Evolutionary conservation across 23 red algal species (phyloP).

Genomic region (Gracilariopsis chorda): DNA sequence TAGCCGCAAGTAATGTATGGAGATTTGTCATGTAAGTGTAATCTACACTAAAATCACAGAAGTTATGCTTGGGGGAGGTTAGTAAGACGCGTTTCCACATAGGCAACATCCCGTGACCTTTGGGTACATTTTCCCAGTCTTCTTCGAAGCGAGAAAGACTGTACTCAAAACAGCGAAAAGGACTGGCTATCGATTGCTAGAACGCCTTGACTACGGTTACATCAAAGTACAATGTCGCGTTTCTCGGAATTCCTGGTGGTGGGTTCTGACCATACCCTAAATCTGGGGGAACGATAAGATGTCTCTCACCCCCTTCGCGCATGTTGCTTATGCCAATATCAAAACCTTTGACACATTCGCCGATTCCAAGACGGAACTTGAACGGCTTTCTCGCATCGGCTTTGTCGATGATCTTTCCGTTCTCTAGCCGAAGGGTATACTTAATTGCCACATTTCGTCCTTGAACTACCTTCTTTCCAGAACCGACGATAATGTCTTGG

Average conservation of each 20-base stretch:
- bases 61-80: no score
- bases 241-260: slow-evolving; percentile 64
- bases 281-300: slow-evolving; percentile 74
- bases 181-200: no score
- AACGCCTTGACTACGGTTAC: slow-evolving; percentile 72
- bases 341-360: slow-evolving; percentile 78
- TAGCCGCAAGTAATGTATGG: neutral
- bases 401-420: slow-evolving; percentile 62
- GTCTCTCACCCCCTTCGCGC: slow-evolving; percentile 69
- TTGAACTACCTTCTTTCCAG: slow-evolving; percentile 23
- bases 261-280: slow-evolving; percentile 70
- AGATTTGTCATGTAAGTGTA: neutral
- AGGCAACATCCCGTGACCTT: no score
- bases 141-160: neutral
- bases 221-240: slow-evolving; percentile 92
- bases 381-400: slow-evolving; percentile 63
- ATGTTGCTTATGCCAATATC: slow-evolving; percentile 70
- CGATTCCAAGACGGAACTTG: slow-evolving; percentile 72
- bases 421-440: slow-evolving; percentile 62
- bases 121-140: neutral
- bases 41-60: neutral
- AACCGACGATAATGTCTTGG: slow-evolving; percentile 62
- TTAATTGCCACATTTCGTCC: slow-evolving; percentile 61
- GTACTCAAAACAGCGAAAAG: neutral
- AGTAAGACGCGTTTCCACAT: no score